phyloP scores from a whole-genome alignment of 1,284 basidiomycete species.

The Schizophyllum commune region DNA sequence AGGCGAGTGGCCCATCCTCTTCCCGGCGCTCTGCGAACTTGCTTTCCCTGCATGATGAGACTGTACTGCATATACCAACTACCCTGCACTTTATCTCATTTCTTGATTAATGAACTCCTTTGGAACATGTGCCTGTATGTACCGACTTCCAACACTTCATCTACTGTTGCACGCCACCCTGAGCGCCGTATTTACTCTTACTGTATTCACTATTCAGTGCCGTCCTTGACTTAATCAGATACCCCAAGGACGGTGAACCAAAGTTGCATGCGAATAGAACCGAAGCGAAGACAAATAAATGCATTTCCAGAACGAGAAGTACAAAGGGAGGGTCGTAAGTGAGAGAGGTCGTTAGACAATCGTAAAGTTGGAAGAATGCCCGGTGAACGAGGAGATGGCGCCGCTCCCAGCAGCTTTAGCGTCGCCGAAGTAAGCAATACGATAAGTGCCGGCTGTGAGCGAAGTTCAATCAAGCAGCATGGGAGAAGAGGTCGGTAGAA shows the following conservation, averaged over 20 bases:
- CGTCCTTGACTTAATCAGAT: no score
- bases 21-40: not conserved
- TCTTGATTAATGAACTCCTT: not conserved
- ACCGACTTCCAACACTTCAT: not conserved
- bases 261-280: no score
- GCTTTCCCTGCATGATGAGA: not conserved
- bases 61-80: not conserved
- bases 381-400: constrained; percentile 52
- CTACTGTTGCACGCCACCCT: not conserved
- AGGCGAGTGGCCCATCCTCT: not conserved
- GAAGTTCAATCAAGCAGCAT: not conserved
- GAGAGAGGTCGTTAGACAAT: constrained; percentile 25
- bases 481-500: constrained; percentile 7
- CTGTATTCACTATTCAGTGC: not conserved
- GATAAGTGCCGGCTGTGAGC: constrained; percentile 54
- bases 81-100: not conserved
- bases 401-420: constrained; percentile 55
- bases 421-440: constrained; percentile 68
- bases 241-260: no score
- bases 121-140: not conserved
- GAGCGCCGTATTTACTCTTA: not conserved
- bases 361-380: constrained; percentile 54
- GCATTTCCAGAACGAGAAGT: not conserved
- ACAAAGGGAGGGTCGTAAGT: not conserved
- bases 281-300: not conserved